These are phyloP conservation scores for Inga oerstediana DNA, from an alignment of 306 rosid species.

Conservation along the genomic window DNA sequence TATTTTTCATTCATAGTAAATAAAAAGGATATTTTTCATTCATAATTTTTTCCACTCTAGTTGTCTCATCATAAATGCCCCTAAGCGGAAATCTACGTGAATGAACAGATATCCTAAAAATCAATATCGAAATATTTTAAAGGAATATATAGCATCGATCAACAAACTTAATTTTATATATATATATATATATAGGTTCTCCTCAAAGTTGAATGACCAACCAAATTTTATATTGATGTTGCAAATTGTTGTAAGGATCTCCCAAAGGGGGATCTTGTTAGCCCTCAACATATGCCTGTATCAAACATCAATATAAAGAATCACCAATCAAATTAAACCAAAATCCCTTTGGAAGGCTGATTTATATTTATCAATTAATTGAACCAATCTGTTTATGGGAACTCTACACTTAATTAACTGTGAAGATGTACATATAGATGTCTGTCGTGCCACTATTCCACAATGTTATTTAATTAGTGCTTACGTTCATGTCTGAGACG, in stretches of 20 bases:
- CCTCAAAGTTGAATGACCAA: background rate
- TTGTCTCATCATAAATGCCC: background rate
- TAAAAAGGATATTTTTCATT: background rate
- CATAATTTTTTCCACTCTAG: background rate
- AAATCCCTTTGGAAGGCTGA: background rate
- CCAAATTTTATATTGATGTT: background rate
- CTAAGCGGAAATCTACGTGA: background rate
- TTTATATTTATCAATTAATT: background rate
- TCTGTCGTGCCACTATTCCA: background rate
- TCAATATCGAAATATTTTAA: background rate
- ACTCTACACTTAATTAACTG: slow-evolving; percentile 2
- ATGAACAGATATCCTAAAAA: background rate
- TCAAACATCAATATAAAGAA: background rate
- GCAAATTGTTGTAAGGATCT: background rate
- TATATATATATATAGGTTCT: background rate
- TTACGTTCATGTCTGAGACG: background rate
- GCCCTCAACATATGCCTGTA: background rate
- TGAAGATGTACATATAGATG: slow-evolving; percentile 29
- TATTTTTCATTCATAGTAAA: no score
- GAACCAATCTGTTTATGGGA: background rate
- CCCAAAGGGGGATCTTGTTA: background rate
- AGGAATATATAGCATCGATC: background rate
- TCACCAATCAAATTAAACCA: background rate
- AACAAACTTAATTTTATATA: background rate
- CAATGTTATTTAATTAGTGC: slow-evolving; percentile 8